These are phyloP conservation scores for Paramyrothecium sp. DNA, from an alignment of 2,329 filamentous ascomycete genomes.

Conservation along the genomic window DNA sequence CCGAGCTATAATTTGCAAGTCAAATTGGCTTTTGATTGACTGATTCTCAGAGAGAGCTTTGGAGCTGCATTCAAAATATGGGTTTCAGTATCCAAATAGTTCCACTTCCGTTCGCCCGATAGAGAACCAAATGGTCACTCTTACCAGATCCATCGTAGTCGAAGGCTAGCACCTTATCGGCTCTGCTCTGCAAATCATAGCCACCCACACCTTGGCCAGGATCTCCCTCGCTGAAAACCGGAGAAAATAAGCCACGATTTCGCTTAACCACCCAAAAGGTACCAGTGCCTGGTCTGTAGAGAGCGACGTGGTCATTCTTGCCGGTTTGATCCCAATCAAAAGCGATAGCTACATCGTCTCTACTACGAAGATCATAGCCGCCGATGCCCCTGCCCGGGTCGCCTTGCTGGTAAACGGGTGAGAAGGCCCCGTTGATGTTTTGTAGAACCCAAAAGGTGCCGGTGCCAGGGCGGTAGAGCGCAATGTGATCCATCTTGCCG, in stretches of 20 bases:
- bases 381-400: slow-evolving; percentile 5
- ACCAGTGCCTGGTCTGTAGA: slow-evolving; percentile 2
- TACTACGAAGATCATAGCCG: slow-evolving; percentile 3
- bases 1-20: too few relatives aligned
- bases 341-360: slow-evolving; percentile 4
- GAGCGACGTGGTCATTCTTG: slow-evolving; percentile 5
- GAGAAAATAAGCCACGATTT: not conserved
- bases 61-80: not conserved
- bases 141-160: not conserved
- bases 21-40: too few relatives aligned
- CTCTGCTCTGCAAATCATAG: slow-evolving; percentile 1
- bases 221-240: slow-evolving; percentile 1
- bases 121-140: slow-evolving; percentile 2
- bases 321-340: slow-evolving; percentile 4
- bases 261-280: slow-evolving; percentile 3
- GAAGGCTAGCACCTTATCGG: slow-evolving; percentile 3
- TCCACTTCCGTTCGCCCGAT: slow-evolving; percentile 5
- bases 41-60: too few relatives aligned
- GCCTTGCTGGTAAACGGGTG: slow-evolving; percentile 1
- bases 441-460: slow-evolving; percentile 6
- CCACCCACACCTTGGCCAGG: slow-evolving; percentile 2
- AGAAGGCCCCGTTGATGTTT: not conserved
- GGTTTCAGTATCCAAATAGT: slow-evolving; percentile 7
- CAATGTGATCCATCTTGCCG: slow-evolving; percentile 4
- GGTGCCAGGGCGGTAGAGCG: slow-evolving; percentile 3